These are phyloP conservation scores for Alnus glutinosa DNA, from an alignment of 306 rosid species.

Conservation along the genomic window DNA sequence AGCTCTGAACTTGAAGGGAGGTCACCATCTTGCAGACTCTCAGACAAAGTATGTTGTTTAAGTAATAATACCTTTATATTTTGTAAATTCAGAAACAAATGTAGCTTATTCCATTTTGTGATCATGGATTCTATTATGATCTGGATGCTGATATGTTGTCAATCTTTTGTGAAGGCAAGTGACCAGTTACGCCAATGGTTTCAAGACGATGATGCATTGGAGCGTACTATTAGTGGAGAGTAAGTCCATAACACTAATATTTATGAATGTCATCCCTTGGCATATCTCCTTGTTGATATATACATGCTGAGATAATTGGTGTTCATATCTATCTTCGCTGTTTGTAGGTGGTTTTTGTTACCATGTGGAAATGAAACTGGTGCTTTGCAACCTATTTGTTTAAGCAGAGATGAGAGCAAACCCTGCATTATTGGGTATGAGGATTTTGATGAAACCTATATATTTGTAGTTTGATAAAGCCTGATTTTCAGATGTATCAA, in stretches of 20 bases:
- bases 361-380: slow-evolving; percentile 60
- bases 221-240: slow-evolving; percentile 93
- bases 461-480: background rate
- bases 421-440: slow-evolving; percentile 72
- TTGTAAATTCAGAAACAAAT: slow-evolving; percentile 16
- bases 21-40: slow-evolving; percentile 74
- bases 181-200: slow-evolving; percentile 75
- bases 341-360: slow-evolving; percentile 68
- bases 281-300: slow-evolving; percentile 8
- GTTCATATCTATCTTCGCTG: slow-evolving; percentile 14
- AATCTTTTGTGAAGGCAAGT: slow-evolving; percentile 63
- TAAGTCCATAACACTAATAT: slow-evolving; percentile 35
- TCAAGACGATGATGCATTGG: slow-evolving; percentile 84
- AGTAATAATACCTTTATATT: slow-evolving; percentile 9
- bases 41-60: slow-evolving; percentile 81
- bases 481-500: background rate
- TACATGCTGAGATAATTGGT: slow-evolving; percentile 5
- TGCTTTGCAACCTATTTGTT: slow-evolving; percentile 51
- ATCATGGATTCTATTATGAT: slow-evolving; percentile 20
- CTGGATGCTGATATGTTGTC: slow-evolving; percentile 27
- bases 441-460: background rate
- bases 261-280: slow-evolving; percentile 12
- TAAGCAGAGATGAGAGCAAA: slow-evolving; percentile 59
- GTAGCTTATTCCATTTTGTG: slow-evolving; percentile 15
- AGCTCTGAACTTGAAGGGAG: slow-evolving; percentile 97